Evolutionary conservation across 2,329 filamentous ascomycete species (phyloP), one percentile per base, ranked within the genome.

Genomic region (Monilinia fructigena): DNA sequence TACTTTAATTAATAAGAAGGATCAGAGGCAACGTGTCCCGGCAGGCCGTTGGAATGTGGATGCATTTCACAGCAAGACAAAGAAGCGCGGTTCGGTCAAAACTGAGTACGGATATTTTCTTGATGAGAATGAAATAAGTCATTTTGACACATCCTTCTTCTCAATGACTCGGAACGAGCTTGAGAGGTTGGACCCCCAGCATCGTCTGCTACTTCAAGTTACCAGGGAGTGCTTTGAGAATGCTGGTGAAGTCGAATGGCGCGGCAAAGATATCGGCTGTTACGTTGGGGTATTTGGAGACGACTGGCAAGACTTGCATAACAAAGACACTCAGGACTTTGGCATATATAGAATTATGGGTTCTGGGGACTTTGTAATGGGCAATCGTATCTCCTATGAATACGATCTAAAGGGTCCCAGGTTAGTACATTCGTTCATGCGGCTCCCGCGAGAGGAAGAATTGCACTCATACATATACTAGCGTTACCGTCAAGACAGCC

Each of bases 361-460:
- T 1, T 73, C 71, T 2, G 72, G 70, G 6, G 67, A 70, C 11
- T 74, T 72, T 12, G 75, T 80, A 3, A 45, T 79, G 7, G 72
- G 79, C 0, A 82, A 81, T 66, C 75, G 80, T 3, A 69, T 82
- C 16, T 79, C 77, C 45, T 81, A 77, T 75, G 79, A 75, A 66
- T 81, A 78, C 65, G 73, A 80, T 63, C 67, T 78, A 55, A 70
- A 70, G 8, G 79, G 79, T 0, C 75, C 78, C 0, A 56, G 54
- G 50, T 53, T 5, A 53, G 50, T 53, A 12, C 50, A 14, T 53
- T 26, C 10, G 14, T 28, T 26, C 8, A 11, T 14, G 5, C n/a
- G 28, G 16, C 23, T 1, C 11, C 8, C 18, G 18, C 16, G 8
- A 14, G 8, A 28, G 16, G 12, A 26, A 53, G 11, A n/a, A 4